These are phyloP conservation scores for Rubia balearica DNA, from an alignment of 305 asterid species.

Conservation along the genomic window DNA sequence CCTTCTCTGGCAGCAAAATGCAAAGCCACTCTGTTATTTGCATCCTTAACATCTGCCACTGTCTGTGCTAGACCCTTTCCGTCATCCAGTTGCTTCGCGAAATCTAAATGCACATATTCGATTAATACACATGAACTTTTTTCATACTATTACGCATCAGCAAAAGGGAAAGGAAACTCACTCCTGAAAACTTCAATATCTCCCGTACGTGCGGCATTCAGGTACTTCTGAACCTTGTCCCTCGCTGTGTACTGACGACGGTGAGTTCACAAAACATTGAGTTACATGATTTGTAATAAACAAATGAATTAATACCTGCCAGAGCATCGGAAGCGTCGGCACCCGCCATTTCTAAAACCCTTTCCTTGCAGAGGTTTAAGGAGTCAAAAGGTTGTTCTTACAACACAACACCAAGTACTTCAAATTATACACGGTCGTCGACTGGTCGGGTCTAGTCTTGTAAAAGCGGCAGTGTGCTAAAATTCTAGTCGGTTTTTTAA, in stretches of 20 bases:
- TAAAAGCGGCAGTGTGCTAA: neutral
- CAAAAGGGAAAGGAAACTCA: conserved; percentile 28
- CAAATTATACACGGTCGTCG: neutral
- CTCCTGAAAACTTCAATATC: conserved; percentile 61
- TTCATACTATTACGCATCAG: neutral
- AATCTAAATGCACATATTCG: conserved; percentile 29
- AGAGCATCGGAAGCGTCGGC: conserved; percentile 82
- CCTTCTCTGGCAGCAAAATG: conserved; percentile 96
- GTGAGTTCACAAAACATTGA: neutral
- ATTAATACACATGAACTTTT: neutral
- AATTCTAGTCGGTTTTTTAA: too few species aligned
- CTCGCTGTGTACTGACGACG: conserved; percentile 38
- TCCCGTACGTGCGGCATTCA: conserved; percentile 78
- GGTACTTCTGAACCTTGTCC: conserved; percentile 56
- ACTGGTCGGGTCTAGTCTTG: neutral
- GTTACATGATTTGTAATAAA: neutral
- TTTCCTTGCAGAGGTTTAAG: neutral
- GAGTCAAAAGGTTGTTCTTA: neutral
- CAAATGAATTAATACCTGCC: conserved; percentile 44
- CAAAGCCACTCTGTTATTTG: conserved; percentile 91
- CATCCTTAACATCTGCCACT: conserved; percentile 78
- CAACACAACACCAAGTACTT: neutral
- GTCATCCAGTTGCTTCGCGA: conserved; percentile 64
- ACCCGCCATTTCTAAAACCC: conserved; percentile 19
- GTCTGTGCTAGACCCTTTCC: conserved; percentile 77